Evolutionary conservation across 2,329 filamentous ascomycete genomes (phyloP).

Genomic region (Arachnomyces sp.): DNA sequence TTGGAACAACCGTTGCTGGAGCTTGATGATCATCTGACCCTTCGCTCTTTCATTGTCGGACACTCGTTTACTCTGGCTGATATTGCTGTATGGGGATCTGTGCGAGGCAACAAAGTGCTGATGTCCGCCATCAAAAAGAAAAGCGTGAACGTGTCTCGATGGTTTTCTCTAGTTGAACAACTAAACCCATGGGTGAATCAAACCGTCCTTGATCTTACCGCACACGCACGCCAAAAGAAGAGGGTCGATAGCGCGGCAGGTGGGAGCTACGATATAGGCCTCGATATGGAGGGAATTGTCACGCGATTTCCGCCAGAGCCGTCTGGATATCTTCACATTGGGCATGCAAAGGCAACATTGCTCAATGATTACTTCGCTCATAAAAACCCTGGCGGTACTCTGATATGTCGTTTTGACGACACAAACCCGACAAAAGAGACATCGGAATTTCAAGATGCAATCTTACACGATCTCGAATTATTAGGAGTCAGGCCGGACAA

Average conservation of each 20-base stretch:
- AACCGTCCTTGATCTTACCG: constrained; percentile 12
- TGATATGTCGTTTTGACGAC: constrained; percentile 90
- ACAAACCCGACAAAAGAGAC: constrained; percentile 98
- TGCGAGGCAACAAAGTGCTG: constrained; percentile 16
- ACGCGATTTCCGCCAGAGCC: constrained; percentile 30
- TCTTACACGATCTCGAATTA: constrained; percentile 80
- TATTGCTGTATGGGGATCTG: constrained; percentile 14
- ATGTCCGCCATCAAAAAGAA: constrained; percentile 8
- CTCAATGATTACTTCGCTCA: constrained; percentile 97
- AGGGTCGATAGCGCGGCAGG: constrained; percentile 16
- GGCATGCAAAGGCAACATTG: constrained; percentile 86
- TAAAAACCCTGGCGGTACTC: constrained; percentile 80
- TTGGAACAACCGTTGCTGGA: constrained; percentile 16
- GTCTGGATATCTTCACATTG: constrained; percentile 38
- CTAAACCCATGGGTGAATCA: constrained; percentile 16
- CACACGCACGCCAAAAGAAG: constrained; percentile 39
- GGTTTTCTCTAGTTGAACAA: constrained; percentile 17
- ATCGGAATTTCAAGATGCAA: constrained; percentile 89
- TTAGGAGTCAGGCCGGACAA: constrained; percentile 87
- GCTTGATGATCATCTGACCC: constrained; percentile 15
- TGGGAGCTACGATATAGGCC: constrained; percentile 22
- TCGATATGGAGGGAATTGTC: constrained; percentile 24
- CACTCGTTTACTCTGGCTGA: constrained; percentile 15
- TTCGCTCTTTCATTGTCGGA: constrained; percentile 16
- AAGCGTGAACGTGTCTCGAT: constrained; percentile 11